Conservation (phyloP, 1,284 basidiomycete genomes). For the Ganoderma lingzhi region DNA sequence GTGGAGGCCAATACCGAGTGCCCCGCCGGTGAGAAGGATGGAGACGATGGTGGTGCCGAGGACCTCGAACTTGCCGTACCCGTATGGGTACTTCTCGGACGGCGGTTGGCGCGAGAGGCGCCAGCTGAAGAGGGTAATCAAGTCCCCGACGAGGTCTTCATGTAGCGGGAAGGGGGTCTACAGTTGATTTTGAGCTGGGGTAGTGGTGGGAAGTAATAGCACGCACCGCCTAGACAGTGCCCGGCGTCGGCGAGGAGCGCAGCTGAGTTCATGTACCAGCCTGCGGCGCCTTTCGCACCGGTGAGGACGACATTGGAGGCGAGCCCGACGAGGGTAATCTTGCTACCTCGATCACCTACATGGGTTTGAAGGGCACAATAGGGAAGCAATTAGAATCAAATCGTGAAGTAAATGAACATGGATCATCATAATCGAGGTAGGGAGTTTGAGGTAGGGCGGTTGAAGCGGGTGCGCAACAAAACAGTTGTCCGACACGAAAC, state of each 20-base stretch:
- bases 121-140: slow-evolving; percentile 95
- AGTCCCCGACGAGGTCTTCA: slow-evolving; percentile 86
- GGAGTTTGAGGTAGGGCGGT: too few species aligned
- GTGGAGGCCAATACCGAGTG: slow-evolving; percentile 93
- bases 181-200: slow-evolving; percentile 16
- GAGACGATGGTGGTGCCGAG: slow-evolving; percentile 89
- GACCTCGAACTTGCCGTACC: slow-evolving; percentile 95
- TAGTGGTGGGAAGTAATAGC: slow-evolving; percentile 25
- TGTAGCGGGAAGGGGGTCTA: slow-evolving; percentile 1
- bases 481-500: slow-evolving; percentile 32
- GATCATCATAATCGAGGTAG: too few species aligned
- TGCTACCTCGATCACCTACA: slow-evolving; percentile 80
- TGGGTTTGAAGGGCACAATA: too few species aligned
- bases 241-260: slow-evolving; percentile 94
- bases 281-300: slow-evolving; percentile 83
- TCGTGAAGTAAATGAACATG: neutral
- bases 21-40: slow-evolving; percentile 85
- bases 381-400: neutral
- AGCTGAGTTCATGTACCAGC: slow-evolving; percentile 90
- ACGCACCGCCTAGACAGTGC: slow-evolving; percentile 89
- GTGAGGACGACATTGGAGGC: slow-evolving; percentile 87
- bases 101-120: slow-evolving; percentile 85
- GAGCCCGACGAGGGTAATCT: slow-evolving; percentile 89
- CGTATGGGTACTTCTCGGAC: slow-evolving; percentile 83
- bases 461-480: neutral